Base-by-base conservation (phyloP, 495 filamentous ascomycete genomes). In the Podospora conica region DNA sequence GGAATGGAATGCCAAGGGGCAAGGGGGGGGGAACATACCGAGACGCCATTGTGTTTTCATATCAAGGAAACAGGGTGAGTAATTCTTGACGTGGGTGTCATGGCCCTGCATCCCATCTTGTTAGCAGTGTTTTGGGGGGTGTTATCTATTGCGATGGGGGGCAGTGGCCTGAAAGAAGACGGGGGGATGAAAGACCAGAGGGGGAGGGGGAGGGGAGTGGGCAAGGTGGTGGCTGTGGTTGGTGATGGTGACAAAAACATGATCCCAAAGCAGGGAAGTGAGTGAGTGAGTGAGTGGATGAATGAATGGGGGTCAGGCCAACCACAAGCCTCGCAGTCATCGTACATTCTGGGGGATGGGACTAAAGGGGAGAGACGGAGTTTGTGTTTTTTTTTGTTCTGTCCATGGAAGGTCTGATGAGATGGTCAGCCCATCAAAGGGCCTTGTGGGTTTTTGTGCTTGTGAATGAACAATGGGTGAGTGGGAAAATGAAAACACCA, bases 1-100 rank as follows among this genome's bases (percentile, higher is more conserved):
- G 61, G 24, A 20, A 61, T 27, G 61, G 24, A 20, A 61, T 31
- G 59, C 5, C 22, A 28, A 20, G 53, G 25, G 60, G 55, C 57
- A 53, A 9, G 61, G 54, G 59, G 23, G 20, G 55, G 18, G 24
- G 18, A 7, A 54, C 22, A 72, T 57, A 85, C 83, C 83, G 82
- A 70, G 83, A 85, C 70, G 81, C 78, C 83, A 85, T 85, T 62
- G 74, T 78, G 71, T 73, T 66, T 77, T 78, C 74, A 73, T 77
- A 66, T 74, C 73, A 76, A 66, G 55, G 58, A 68, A 58, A 60
- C 54, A 24, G 27, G 24, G 15, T 55, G 15, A 66, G 33, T 21
- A 25, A 25, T 8, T 61, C 66, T 71, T n/a, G 63, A 40, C 40
- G 60, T 54, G 40, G 29, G 63, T 66, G 62, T 68, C 69, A 76